Evolutionary conservation across 2,329 filamentous ascomycete genomes (phyloP).

Genomic region (Scedosporium apiospermum): DNA sequence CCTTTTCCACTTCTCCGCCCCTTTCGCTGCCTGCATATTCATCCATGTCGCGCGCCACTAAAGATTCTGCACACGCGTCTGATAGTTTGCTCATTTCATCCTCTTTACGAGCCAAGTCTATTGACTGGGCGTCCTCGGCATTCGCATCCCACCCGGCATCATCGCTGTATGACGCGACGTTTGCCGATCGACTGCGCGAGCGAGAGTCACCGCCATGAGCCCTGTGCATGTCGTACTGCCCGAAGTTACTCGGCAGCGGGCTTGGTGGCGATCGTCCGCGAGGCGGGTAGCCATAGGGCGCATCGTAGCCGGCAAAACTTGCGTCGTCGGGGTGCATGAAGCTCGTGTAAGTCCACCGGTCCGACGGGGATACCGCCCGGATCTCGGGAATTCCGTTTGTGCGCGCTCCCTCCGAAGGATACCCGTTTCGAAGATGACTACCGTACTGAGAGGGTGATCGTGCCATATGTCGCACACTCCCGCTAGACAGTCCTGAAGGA

Average conservation of each 20-base stretch:
- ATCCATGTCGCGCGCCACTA: neutral
- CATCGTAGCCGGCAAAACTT: conserved; percentile 7
- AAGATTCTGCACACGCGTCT: neutral
- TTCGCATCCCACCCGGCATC: neutral
- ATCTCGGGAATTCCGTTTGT: conserved; percentile 12
- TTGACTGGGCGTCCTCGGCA: neutral
- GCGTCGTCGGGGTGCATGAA: conserved; percentile 2
- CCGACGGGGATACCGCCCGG: conserved; percentile 13
- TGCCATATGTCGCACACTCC: neutral
- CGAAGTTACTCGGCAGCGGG: conserved; percentile 7
- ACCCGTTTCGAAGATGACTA: neutral
- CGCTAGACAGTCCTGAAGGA: conserved; percentile 28
- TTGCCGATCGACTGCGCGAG: neutral
- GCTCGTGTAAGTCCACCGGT: conserved; percentile 9
- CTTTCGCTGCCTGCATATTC: neutral
- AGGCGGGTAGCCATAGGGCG: conserved; percentile 1
- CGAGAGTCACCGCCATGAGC: neutral
- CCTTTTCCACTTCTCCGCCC: neutral
- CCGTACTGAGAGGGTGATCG: neutral
- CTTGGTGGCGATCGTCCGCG: conserved; percentile 11
- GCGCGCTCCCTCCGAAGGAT: conserved; percentile 9
- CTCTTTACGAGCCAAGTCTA: neutral
- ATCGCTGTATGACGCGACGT: conserved; percentile 3
- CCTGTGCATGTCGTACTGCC: neutral
- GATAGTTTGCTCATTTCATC: neutral